Evolutionary conservation across 148 eudicot genomes (phyloP).

Genomic region (Cornus controversa): DNA sequence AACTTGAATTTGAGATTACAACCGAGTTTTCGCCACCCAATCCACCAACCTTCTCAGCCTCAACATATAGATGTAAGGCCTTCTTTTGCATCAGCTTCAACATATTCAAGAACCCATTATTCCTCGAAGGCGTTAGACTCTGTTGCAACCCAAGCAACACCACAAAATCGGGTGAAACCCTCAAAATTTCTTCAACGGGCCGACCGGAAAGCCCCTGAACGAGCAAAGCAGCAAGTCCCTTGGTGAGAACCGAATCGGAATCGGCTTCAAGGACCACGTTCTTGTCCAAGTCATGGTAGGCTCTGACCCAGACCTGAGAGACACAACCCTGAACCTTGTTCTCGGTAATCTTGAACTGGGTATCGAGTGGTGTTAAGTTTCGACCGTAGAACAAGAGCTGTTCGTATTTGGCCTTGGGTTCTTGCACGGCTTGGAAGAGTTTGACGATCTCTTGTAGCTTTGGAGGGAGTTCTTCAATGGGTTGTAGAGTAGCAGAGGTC

Average conservation of each 20-base stretch:
- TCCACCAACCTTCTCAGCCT: conserved; percentile 45
- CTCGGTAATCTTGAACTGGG: conserved; percentile 51
- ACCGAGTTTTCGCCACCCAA: neutral
- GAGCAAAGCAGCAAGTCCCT: conserved; percentile 86
- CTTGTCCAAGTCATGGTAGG: conserved; percentile 46
- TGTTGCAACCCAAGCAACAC: conserved; percentile 76
- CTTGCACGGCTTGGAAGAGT: conserved; percentile 13
- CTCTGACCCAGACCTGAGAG: conserved; percentile 93
- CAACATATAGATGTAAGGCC: conserved; percentile 59
- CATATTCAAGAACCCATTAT: conserved; percentile 94
- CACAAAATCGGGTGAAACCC: conserved; percentile 71
- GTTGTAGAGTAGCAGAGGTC: conserved; percentile 40
- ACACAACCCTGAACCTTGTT: conserved; percentile 96
- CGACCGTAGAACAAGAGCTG: too few species aligned
- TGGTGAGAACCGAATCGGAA: conserved; percentile 79
- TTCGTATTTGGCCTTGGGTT: too few species aligned
- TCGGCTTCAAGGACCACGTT: conserved; percentile 73
- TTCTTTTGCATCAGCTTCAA: conserved; percentile 71
- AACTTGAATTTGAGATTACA: conserved; percentile 19
- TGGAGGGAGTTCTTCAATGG: conserved; percentile 25
- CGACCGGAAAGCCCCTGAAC: conserved; percentile 84
- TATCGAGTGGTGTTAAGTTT: conserved; percentile 35
- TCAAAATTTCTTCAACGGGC: conserved; percentile 57
- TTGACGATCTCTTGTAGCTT: conserved; percentile 71
- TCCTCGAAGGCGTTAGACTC: conserved; percentile 78